Percentiles rank a stretch among this genome's conserved stretches.
Evolutionary conservation across 352 stramenopile genomes (phyloP).

Genomic region (Blastocystis sp.): DNA sequence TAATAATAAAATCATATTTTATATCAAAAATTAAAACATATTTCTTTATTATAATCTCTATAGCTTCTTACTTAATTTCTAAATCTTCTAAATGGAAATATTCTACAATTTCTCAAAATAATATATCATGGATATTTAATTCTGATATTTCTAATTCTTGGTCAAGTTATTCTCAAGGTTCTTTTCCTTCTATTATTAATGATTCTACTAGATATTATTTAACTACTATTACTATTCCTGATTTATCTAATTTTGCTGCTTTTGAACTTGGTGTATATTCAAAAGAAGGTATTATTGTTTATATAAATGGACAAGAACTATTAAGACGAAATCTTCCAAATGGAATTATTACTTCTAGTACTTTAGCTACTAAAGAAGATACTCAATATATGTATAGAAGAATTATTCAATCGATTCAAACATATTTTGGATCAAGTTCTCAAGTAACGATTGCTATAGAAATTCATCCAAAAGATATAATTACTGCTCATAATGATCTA

Average conservation of each 20-base stretch:
- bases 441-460: slow-evolving; percentile 8
- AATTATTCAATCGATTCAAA: too few relatives aligned
- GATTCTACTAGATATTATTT: slow-evolving; percentile 10
- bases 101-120: not conserved
- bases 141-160: too few relatives aligned
- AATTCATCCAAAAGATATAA: not conserved
- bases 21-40: too few relatives aligned
- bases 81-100: slow-evolving; percentile 18
- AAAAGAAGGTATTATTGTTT: slow-evolving; percentile 10
- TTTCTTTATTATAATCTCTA: too few relatives aligned
- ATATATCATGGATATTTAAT: not conserved
- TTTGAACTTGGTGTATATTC: slow-evolving; percentile 10
- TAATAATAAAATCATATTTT: too few relatives aligned
- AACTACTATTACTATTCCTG: slow-evolving; percentile 8
- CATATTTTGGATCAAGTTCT: too few relatives aligned
- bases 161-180: too few relatives aligned
- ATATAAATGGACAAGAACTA: slow-evolving; percentile 4
- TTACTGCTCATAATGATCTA: not conserved
- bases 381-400: too few relatives aligned
- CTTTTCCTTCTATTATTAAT: not conserved
- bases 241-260: slow-evolving; percentile 1
- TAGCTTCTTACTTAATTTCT: too few relatives aligned
- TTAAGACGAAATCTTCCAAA: slow-evolving; percentile 9
- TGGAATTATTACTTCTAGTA: not conserved
- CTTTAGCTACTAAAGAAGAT: too few relatives aligned